Percentiles rank a stretch among this genome's conserved stretches.
phyloP scores from a whole-genome alignment of 371 early-diverging fungal genomes.

The Nematocida ironsii region DNA sequence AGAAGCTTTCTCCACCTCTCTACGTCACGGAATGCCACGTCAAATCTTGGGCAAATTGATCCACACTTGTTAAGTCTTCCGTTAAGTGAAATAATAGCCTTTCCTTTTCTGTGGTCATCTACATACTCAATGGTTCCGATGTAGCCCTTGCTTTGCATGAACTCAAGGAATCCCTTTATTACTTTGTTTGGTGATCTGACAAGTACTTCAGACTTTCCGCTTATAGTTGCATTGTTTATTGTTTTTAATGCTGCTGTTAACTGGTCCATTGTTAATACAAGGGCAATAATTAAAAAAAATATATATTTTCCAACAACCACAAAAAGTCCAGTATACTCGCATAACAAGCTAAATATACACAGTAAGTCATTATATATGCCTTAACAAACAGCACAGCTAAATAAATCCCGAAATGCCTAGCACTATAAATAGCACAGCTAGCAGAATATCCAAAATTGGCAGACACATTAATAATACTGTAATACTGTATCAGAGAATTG shows the following conservation, averaged over 20 bases:
- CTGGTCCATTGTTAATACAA: conserved; percentile 51
- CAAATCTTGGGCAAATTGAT: conserved; percentile 98
- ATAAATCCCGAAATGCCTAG: no score
- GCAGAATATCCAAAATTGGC: no score
- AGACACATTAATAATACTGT: no score
- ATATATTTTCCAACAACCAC: conserved; percentile 13
- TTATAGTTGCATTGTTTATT: conserved; percentile 96
- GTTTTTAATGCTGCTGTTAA: conserved; percentile 74
- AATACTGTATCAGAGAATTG: no score
- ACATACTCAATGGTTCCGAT: conserved; percentile 96
- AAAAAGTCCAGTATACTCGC: conserved; percentile 7
- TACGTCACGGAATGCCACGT: conserved; percentile 83
- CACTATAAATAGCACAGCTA: no score
- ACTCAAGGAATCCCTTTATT: conserved; percentile 88
- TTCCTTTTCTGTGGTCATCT: conserved; percentile 95
- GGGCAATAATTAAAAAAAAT: conserved; percentile 49
- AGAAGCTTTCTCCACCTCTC: conserved; percentile 96
- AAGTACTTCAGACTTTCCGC: conserved; percentile 92
- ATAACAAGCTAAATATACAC: neutral
- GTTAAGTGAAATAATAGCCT: conserved; percentile 93
- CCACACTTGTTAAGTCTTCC: conserved; percentile 99
- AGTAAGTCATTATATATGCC: neutral
- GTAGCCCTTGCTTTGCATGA: conserved; percentile 98
- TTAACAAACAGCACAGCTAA: no score
- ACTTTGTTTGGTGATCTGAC: conserved; percentile 91